These are phyloP conservation scores for Omphalotus guepiniiformis DNA, from an alignment of 768 basidiomycete genomes.

Conservation along the genomic window DNA sequence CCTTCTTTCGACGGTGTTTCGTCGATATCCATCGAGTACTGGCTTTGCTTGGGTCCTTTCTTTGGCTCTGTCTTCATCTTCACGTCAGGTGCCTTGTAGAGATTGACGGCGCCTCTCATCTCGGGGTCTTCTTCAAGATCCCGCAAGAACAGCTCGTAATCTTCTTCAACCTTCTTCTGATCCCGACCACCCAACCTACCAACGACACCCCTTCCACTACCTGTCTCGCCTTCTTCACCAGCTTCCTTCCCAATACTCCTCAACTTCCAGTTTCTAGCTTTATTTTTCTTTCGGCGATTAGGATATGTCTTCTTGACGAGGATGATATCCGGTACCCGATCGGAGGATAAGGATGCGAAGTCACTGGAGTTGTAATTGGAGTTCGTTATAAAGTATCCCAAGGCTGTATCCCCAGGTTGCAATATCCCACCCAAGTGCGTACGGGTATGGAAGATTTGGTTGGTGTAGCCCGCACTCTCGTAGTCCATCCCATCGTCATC, in stretches of 20 bases:
- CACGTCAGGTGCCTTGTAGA: conserved; percentile 68
- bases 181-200: conserved; percentile 88
- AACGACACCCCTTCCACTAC: conserved; percentile 77
- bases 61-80: conserved; percentile 39
- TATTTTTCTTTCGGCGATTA: conserved; percentile 86
- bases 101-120: conserved; percentile 78
- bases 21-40: conserved; percentile 72
- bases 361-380: conserved; percentile 92
- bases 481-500: conserved; percentile 56
- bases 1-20: conserved; percentile 27
- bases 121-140: conserved; percentile 95
- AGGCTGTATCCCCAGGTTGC: conserved; percentile 90
- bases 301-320: conserved; percentile 96
- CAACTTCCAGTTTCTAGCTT: conserved; percentile 80
- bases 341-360: conserved; percentile 61
- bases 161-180: conserved; percentile 89
- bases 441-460: conserved; percentile 90
- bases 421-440: conserved; percentile 91
- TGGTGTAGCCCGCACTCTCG: conserved; percentile 53
- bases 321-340: conserved; percentile 84
- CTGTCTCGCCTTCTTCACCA: conserved; percentile 81
- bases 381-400: conserved; percentile 87
- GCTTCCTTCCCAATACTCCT: conserved; percentile 91
- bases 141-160: conserved; percentile 93
- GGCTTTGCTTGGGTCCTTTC: conserved; percentile 39